phyloP scores from a whole-genome alignment of 495 filamentous ascomycete genomes.

The Penicillium pancosmium region DNA sequence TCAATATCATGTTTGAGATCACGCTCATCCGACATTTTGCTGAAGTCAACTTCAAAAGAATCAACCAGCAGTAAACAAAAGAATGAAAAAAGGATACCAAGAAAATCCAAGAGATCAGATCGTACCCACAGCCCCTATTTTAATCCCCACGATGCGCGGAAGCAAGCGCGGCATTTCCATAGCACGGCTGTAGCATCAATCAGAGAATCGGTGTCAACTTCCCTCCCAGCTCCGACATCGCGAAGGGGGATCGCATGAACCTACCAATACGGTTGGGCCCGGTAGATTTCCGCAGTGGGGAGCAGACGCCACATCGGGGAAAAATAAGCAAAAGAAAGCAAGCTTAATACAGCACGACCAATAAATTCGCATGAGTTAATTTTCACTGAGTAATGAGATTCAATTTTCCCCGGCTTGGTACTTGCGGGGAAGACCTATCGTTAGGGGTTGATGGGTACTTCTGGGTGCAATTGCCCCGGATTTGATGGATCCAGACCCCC shows the following conservation, averaged over 20 bases:
- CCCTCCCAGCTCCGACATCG: background rate
- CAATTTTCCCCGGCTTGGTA: background rate
- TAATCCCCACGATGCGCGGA: conserved; percentile 1
- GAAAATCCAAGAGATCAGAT: background rate
- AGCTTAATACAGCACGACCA: conserved; percentile 3
- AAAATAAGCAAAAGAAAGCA: background rate
- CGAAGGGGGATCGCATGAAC: conserved; percentile 13
- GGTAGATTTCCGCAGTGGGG: conserved; percentile 20
- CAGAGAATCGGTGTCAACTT: background rate
- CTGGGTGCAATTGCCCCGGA: background rate
- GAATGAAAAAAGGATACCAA: background rate
- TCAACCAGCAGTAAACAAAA: background rate
- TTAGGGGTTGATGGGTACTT: too few relatives aligned
- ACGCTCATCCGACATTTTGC: conserved; percentile 15
- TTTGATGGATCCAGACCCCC: background rate
- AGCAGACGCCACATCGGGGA: background rate
- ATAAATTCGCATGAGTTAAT: background rate
- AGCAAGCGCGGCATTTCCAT: background rate
- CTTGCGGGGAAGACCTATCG: background rate
- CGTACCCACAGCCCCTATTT: background rate
- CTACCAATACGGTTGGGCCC: conserved; percentile 16
- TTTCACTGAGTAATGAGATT: background rate
- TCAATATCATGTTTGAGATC: conserved; percentile 12
- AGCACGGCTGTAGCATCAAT: background rate
- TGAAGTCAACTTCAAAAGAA: background rate